Conservation (phyloP, 495 filamentous ascomycete species). For the Talaromyces nanjingensis region DNA sequence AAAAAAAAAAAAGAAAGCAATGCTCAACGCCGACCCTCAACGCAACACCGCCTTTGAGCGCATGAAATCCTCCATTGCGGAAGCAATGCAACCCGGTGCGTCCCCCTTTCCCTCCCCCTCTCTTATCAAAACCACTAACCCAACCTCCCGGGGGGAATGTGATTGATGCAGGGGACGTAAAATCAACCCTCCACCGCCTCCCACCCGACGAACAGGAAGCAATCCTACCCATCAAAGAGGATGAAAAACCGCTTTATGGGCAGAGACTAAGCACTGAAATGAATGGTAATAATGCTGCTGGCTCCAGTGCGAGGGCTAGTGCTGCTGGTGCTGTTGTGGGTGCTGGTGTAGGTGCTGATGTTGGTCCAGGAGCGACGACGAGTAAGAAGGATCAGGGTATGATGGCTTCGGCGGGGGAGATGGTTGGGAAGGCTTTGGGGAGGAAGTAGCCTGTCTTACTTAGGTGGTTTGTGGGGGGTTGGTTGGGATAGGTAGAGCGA, state of each 20-base stretch:
- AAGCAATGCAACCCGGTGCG: slow-evolving; percentile 22
- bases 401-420: slow-evolving; percentile 1
- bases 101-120: background rate
- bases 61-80: slow-evolving; percentile 11
- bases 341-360: background rate
- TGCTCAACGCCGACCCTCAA: background rate
- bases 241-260: slow-evolving; percentile 5
- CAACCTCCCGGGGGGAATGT: background rate
- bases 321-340: background rate
- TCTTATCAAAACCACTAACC: background rate
- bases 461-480: background rate
- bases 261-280: background rate
- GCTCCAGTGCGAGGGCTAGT: background rate
- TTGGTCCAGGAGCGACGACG: background rate
- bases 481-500: background rate
- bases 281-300: background rate
- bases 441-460: background rate
- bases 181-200: slow-evolving; percentile 20
- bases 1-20: background rate
- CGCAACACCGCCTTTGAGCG: background rate
- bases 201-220: slow-evolving; percentile 13
- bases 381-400: slow-evolving; percentile 4
- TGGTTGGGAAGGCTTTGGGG: background rate
- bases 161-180: slow-evolving; percentile 19
- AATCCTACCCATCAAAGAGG: background rate